phyloP scores from a whole-genome alignment of 1,139 yeast species.

The Hemisphaericaspora lyxosophila region DNA sequence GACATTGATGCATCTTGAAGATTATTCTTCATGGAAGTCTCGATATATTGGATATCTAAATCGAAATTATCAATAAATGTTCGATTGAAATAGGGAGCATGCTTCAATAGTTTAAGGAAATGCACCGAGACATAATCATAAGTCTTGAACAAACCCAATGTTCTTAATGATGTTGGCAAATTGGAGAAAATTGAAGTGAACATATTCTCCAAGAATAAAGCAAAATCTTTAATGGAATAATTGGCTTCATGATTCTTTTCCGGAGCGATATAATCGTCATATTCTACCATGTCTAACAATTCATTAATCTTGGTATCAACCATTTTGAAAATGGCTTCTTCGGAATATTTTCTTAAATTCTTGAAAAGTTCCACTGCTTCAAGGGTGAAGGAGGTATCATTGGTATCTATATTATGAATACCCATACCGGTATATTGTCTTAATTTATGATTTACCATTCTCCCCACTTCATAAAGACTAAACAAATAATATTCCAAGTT shows the following conservation, averaged over 20 bases:
- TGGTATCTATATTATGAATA: conserved; percentile 40
- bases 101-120: conserved; percentile 59
- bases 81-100: conserved; percentile 41
- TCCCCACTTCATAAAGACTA: conserved; percentile 59
- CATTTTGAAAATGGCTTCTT: conserved; percentile 74
- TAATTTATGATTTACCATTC: conserved; percentile 40
- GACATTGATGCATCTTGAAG: conserved; percentile 2
- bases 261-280: conserved; percentile 68
- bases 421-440: conserved; percentile 56
- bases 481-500: conserved; percentile 81
- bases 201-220: conserved; percentile 82
- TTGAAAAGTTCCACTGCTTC: conserved; percentile 52
- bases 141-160: conserved; percentile 78
- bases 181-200: conserved; percentile 85
- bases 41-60: conserved; percentile 42
- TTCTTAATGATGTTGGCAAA: conserved; percentile 74
- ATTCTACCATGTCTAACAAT: conserved; percentile 80
- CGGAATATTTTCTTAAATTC: conserved; percentile 70
- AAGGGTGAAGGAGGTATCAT: conserved; percentile 41
- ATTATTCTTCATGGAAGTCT: conserved; percentile 36
- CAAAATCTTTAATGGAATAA: conserved; percentile 76
- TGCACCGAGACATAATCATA: conserved; percentile 81
- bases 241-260: conserved; percentile 61
- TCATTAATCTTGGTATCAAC: conserved; percentile 79
- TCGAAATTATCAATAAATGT: conserved; percentile 46